Base-by-base conservation (phyloP, 1,284 basidiomycete species). In the Apiotrichum veenhuisii region DNA sequence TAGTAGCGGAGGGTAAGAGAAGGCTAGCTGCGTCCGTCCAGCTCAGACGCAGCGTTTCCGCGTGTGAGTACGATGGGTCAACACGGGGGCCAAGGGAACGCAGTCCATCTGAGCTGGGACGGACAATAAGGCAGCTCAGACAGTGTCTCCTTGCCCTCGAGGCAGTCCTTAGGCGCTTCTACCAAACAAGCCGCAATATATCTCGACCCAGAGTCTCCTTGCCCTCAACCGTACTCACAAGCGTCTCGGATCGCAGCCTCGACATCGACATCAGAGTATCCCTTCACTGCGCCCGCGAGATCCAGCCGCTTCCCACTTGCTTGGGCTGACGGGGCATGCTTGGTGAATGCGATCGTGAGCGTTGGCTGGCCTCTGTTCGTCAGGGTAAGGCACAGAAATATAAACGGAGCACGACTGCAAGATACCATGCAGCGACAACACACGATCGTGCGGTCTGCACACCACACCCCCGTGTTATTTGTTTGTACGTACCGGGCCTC, bases 171-270 rank as follows among this genome's bases (percentile, higher is more conserved):
- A n/a, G n/a, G n/a, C n/a, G n/a, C n/a, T n/a, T n/a, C n/a, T n/a
- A n/a, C n/a, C n/a, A n/a, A n/a, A n/a, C n/a, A n/a, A n/a, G n/a
- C n/a, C n/a, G n/a, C n/a, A n/a, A n/a, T n/a, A n/a, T n/a, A n/a
- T n/a, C n/a, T n/a, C n/a, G n/a, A n/a, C n/a, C n/a, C n/a, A n/a
- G n/a, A n/a, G n/a, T n/a, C n/a, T n/a, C n/a, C n/a, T n/a, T 27
- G 26, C 23, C 8, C 12, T 12, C 15, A n/a, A 34, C 34, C 18
- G 5, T 5, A 60, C 69, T 41, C 47, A 73, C 71, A 68, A 0
- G 62, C 50, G 4, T 62, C 25, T 37, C 54, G 40, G 18, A 70
- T 58, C 26, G 25, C 34, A 12, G 37, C 27, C 25, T 50, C 51
- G n/a, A 65, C 50, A 8, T 60, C 50, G 0, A 62, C 36, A 5